Conservation (phyloP, 2,329 filamentous ascomycete genomes). For the Aspergillus melleus region DNA sequence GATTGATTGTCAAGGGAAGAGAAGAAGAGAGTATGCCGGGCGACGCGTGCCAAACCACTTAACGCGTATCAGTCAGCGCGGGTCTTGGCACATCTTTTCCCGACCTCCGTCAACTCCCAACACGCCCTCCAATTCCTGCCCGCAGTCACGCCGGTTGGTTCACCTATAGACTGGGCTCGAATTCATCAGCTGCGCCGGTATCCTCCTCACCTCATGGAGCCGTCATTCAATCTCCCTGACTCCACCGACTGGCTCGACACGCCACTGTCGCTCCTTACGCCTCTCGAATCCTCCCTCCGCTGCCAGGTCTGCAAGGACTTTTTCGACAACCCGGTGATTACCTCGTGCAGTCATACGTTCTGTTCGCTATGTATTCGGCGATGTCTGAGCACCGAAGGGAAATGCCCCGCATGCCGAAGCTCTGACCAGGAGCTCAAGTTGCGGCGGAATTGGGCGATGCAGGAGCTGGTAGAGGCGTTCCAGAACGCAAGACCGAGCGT, state of each 20-base stretch:
- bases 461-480: conserved; percentile 83
- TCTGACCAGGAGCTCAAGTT: conserved; percentile 81
- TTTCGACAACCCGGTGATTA: conserved; percentile 91
- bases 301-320: conserved; percentile 99
- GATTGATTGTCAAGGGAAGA: not conserved
- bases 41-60: conserved; percentile 42
- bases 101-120: not conserved
- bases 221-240: conserved; percentile 41
- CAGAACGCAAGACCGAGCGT: conserved; percentile 62
- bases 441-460: conserved; percentile 78
- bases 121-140: not conserved
- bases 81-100: conserved; percentile 33
- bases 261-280: conserved; percentile 44
- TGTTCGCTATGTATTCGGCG: conserved; percentile 94
- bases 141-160: not conserved
- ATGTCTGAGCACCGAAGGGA: conserved; percentile 77
- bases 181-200: not conserved
- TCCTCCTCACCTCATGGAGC: conserved; percentile 30
- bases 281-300: conserved; percentile 78
- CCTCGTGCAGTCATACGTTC: conserved; percentile 91
- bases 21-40: not conserved
- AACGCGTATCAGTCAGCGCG: conserved; percentile 45
- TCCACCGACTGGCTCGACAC: conserved; percentile 52
- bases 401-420: conserved; percentile 80
- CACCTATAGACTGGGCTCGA: not conserved